phyloP scores from a whole-genome alignment of 257 asterid genomes.

The Salvia hispanica region DNA sequence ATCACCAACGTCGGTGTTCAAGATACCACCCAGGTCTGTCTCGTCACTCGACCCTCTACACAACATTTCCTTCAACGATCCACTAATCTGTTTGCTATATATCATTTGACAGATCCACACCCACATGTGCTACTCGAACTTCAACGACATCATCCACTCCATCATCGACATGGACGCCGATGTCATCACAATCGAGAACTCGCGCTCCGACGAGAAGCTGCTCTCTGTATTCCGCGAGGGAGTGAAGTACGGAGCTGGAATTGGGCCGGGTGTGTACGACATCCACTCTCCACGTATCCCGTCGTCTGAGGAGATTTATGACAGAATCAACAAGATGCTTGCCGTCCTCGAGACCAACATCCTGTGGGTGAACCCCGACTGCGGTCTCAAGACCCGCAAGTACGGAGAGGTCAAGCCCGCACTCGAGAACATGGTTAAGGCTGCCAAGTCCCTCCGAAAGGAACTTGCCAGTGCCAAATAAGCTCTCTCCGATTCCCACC shows the following conservation, averaged over 20 bases:
- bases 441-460: constrained; percentile 25
- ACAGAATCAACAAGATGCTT: constrained; percentile 26
- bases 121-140: constrained; percentile 98
- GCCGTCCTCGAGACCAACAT: constrained; percentile 22
- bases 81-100: background rate
- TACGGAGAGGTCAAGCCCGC: constrained; percentile 23
- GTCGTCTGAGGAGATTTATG: constrained; percentile 10
- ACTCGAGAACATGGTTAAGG: constrained; percentile 16
- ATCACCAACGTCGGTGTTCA: constrained; percentile 79
- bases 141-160: constrained; percentile 90
- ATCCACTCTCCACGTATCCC: constrained; percentile 26
- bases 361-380: constrained; percentile 29
- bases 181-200: constrained; percentile 22
- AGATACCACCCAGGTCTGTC: constrained; percentile 89
- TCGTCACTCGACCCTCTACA: background rate
- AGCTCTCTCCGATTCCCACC: background rate
- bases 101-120: constrained; percentile 69
- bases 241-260: constrained; percentile 26
- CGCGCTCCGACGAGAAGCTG: constrained; percentile 21
- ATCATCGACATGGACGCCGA: constrained; percentile 54
- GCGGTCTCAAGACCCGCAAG: constrained; percentile 23
- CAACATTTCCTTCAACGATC: background rate
- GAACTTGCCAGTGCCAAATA: constrained; percentile 19
- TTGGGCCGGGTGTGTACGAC: constrained; percentile 26
- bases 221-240: constrained; percentile 27